These are phyloP conservation scores for Lactarius sp. DNA, from an alignment of 768 basidiomycete genomes.

Conservation along the genomic window DNA sequence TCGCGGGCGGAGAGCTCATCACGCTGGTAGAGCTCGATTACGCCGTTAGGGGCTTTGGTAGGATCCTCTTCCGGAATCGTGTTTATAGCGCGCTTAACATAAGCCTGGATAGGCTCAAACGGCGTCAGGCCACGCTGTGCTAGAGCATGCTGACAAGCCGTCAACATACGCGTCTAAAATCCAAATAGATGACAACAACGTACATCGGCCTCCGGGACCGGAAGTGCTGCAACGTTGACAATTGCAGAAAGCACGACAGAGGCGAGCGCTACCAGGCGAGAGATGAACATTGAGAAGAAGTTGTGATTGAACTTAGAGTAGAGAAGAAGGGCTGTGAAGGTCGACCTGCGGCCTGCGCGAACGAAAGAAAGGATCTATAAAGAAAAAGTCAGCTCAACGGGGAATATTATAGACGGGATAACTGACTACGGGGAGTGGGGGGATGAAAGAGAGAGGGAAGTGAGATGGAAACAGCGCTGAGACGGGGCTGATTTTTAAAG, in stretches of 20 bases:
- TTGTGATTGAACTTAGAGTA: slow-evolving; percentile 26
- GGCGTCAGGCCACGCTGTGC: slow-evolving; percentile 31
- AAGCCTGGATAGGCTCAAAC: slow-evolving; percentile 42
- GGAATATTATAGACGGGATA: neutral
- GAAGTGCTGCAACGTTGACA: slow-evolving; percentile 39
- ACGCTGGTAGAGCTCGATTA: slow-evolving; percentile 30
- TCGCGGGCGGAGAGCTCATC: neutral
- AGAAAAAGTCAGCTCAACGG: slow-evolving; percentile 5
- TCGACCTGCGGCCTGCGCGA: slow-evolving; percentile 34
- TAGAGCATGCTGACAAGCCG: slow-evolving; percentile 8
- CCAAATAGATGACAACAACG: neutral
- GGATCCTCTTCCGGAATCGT: slow-evolving; percentile 29
- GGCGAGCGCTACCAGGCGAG: slow-evolving; percentile 37
- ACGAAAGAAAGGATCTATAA: slow-evolving; percentile 25
- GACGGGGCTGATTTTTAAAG: slow-evolving; percentile 25
- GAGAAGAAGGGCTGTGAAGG: slow-evolving; percentile 28
- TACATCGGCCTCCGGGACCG: slow-evolving; percentile 39
- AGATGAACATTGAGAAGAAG: slow-evolving; percentile 42
- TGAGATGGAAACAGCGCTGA: neutral
- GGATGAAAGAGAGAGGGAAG: neutral
- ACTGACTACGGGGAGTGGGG: neutral
- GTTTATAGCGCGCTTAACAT: slow-evolving; percentile 35
- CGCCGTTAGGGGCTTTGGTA: slow-evolving; percentile 16
- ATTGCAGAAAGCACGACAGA: slow-evolving; percentile 42
- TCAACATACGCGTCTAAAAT: neutral